Base-by-base conservation (phyloP, 805 yeast genomes). In the Hanseniaspora valbyensis region DNA sequence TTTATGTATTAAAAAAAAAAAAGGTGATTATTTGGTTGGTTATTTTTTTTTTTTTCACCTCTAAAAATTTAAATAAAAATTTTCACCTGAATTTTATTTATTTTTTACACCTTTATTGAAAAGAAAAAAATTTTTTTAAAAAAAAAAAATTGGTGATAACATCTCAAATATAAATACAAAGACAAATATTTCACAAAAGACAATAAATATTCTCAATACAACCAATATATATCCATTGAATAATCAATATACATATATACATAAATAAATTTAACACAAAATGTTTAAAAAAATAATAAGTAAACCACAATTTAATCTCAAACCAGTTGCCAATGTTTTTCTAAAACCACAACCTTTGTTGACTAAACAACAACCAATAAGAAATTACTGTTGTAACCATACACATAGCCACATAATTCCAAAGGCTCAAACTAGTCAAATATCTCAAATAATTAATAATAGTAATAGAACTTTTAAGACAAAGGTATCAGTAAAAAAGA, bases 401-500 rank as follows among this genome's bases (percentile, higher is more conserved):
- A 8, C 30, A 19, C 39, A 39, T 39, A 25, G 4, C 25, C 42
- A 39, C 25, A 39, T 25, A n/a, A n/a, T 21, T 9, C 2, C 32
- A 14, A 18, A 28, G 10, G 12, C 26, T 4, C 16, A 10, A 14
- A 30, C 14, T 19, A 44, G 16, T 9, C n/a, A 19, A 36, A 8
- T n/a, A 44, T 18, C 36, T 19, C 39, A 28, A 28, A 14, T 44
- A 37, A 3, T 29, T 2, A 44, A 34, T 14, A 30, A 21, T 12
- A 13, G 16, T 14, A 59, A 68, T 4, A 78, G 96, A 66, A 81
- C 88, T 3, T 88, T 90, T 75, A 90, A 90, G 66, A 95, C 88
- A 42, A 80, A 90, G 66, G 80, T 96, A 4, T 77, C 97, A 0
- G 95, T 92, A 50, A 89, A 89, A 71, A 92, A 85, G 71, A 83